A percentile compares a stretch with the other conserved stretches of the same genome.
Conservation (phyloP, 768 basidiomycete genomes). For the Naganishia friedmannii region DNA sequence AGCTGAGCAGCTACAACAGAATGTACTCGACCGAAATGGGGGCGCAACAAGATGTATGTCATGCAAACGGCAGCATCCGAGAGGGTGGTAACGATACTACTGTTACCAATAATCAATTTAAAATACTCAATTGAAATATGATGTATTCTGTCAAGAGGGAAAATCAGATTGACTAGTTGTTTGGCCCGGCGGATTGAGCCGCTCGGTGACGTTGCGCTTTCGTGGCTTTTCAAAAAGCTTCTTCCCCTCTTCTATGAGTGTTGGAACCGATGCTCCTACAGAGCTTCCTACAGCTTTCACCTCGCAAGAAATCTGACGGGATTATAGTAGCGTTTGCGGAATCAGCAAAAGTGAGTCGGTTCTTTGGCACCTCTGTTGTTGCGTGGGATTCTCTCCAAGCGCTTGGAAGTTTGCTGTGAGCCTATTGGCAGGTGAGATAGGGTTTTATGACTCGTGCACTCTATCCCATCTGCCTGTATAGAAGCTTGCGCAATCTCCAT, state of each 20-base stretch:
- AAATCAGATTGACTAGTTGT: background rate
- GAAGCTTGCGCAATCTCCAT: no score
- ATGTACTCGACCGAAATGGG: background rate
- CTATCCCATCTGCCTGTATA: background rate
- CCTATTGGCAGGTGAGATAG: background rate
- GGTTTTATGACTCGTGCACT: no score
- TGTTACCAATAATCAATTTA: conserved; percentile 8
- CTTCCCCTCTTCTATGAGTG: background rate
- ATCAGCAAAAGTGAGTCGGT: conserved; percentile 6
- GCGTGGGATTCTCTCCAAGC: no score
- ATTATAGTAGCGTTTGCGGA: background rate
- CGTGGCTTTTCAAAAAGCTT: background rate
- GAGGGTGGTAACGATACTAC: background rate
- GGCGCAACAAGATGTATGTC: background rate
- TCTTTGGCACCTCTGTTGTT: background rate
- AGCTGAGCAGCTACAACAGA: no score
- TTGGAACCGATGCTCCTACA: background rate
- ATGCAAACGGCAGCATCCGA: background rate
- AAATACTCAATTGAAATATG: background rate
- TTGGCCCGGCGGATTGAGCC: background rate
- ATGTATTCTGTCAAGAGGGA: no score
- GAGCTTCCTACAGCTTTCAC: no score
- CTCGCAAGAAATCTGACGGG: background rate
- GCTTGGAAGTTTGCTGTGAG: no score
- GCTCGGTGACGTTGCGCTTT: background rate